These are phyloP conservation scores for Talaromyces albobiverticillius DNA, from an alignment of 2,329 filamentous ascomycete genomes.

Conservation along the genomic window DNA sequence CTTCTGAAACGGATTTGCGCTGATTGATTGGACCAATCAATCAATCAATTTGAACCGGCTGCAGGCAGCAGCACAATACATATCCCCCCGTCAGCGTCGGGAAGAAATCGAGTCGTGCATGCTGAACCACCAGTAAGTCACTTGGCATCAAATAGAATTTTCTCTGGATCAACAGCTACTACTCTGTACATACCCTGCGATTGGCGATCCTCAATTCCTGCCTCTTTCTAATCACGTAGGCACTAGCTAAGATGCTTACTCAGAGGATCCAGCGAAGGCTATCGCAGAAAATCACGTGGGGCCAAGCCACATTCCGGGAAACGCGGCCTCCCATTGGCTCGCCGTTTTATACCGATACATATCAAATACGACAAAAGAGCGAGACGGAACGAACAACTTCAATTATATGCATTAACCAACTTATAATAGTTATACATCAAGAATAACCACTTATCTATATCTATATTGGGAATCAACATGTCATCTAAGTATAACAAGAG, in stretches of 20 bases:
- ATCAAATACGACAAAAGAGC: too few relatives aligned
- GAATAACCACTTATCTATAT: not conserved
- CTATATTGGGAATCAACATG: conserved; percentile 4
- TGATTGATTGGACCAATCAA: too few relatives aligned
- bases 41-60: not conserved
- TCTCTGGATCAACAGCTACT: too few relatives aligned
- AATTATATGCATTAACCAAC: not conserved
- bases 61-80: too few relatives aligned
- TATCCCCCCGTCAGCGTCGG: not conserved
- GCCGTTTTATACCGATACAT: too few relatives aligned
- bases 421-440: not conserved
- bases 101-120: not conserved
- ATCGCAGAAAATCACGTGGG: not conserved
- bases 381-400: too few relatives aligned
- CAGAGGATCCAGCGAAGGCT: not conserved
- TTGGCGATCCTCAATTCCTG: not conserved
- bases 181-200: not conserved
- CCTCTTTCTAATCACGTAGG: not conserved
- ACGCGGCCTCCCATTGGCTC: not conserved
- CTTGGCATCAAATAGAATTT: not conserved
- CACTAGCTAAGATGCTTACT: not conserved
- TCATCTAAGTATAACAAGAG: not conserved
- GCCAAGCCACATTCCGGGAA: too few relatives aligned
- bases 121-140: not conserved
- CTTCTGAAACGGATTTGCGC: not conserved